A percentile compares a stretch with the other conserved stretches of the same genome.
These are phyloP conservation scores for Smallanthus sonchifolius DNA, from an alignment of 129 eudicot genomes.

Conservation along the genomic window DNA sequence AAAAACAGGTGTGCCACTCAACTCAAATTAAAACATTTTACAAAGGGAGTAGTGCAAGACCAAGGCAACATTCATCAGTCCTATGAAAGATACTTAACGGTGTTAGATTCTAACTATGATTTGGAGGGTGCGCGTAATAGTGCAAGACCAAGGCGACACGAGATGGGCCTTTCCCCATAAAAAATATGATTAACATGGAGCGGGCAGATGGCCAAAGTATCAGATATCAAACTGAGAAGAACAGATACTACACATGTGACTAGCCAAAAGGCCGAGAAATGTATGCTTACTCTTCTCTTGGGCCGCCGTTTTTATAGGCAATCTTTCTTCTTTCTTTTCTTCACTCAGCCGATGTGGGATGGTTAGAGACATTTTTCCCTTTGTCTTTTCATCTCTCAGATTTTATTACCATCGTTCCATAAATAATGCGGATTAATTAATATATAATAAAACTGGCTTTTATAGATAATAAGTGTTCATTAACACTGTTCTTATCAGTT, in stretches of 20 bases:
- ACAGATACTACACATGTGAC: slow-evolving; percentile 81
- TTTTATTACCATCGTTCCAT: neutral
- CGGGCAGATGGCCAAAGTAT: slow-evolving; percentile 16
- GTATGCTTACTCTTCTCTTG: slow-evolving; percentile 23
- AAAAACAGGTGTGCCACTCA: too few relatives aligned
- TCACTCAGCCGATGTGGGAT: slow-evolving; percentile 17
- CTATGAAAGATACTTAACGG: too few relatives aligned
- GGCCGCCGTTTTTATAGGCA: neutral
- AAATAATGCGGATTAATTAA: neutral
- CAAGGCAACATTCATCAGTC: neutral
- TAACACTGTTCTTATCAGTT: too few relatives aligned
- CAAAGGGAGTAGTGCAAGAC: too few relatives aligned
- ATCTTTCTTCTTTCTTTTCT: neutral
- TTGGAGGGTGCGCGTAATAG: too few relatives aligned
- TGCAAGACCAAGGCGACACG: too few relatives aligned
- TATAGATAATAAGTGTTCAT: neutral
- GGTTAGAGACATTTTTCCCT: neutral
- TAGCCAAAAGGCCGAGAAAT: slow-evolving; percentile 88
- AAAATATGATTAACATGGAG: neutral
- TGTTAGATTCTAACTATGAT: neutral
- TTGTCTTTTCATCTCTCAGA: neutral
- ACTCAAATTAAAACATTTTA: neutral
- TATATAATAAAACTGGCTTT: neutral
- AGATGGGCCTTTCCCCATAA: too few relatives aligned
- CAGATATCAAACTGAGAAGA: slow-evolving; percentile 55